Conservation (phyloP, 345 rosid genomes). For the Linum trigynum region DNA sequence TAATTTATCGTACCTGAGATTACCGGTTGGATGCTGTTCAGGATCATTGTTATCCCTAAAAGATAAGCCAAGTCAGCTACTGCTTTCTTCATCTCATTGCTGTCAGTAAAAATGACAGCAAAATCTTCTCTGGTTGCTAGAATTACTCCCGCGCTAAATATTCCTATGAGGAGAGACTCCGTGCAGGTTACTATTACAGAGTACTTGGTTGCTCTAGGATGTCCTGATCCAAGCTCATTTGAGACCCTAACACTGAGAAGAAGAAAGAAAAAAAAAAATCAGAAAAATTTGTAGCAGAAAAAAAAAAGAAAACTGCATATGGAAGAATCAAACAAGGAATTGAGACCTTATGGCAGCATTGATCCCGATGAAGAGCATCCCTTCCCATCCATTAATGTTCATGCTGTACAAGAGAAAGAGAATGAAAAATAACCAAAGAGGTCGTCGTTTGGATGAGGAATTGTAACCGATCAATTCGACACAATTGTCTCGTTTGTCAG, state of each 20-base stretch:
- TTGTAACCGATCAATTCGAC: not conserved
- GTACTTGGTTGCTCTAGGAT: slow-evolving; percentile 84
- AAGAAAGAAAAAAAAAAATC: not conserved
- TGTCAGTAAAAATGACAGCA: slow-evolving; percentile 1
- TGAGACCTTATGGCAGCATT: slow-evolving; percentile 80
- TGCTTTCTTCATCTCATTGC: slow-evolving; percentile 4
- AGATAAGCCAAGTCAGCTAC: slow-evolving; percentile 6
- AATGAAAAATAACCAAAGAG: not conserved
- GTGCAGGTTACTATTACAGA: slow-evolving; percentile 45
- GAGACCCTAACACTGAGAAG: slow-evolving; percentile 62
- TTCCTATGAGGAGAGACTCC: slow-evolving; percentile 62
- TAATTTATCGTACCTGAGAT: not conserved
- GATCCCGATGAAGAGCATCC: slow-evolving; percentile 83
- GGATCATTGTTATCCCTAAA: slow-evolving; percentile 8
- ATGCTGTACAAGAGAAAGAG: slow-evolving; percentile 40
- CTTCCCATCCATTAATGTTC: slow-evolving; percentile 99
- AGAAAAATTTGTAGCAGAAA: not conserved
- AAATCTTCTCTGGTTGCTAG: slow-evolving; percentile 30
- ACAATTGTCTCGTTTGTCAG: not conserved
- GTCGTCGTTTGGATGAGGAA: too few relatives aligned
- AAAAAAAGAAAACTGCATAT: not conserved
- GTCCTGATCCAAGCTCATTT: slow-evolving; percentile 83
- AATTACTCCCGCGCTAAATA: slow-evolving; percentile 37
- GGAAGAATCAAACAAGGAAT: not conserved
- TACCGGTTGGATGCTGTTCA: slow-evolving; percentile 7